These are phyloP conservation scores for Dothideomycetes sp. DNA, from an alignment of 2,329 filamentous ascomycete species.

Conservation along the genomic window DNA sequence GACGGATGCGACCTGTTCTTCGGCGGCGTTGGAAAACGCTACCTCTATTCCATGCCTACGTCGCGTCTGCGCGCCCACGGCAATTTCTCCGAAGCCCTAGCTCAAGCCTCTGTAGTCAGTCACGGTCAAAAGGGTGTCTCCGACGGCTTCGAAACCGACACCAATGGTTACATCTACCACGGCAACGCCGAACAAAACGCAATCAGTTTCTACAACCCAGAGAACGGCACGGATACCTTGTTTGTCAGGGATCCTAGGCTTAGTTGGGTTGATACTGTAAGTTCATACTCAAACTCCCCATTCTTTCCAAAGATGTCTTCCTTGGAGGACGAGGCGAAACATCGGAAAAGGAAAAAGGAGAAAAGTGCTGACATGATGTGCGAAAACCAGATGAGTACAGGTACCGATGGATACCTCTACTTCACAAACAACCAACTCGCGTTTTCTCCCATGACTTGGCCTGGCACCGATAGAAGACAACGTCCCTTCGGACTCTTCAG, in stretches of 20 bases:
- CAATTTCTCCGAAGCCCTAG: constrained; percentile 33
- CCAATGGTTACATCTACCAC: constrained; percentile 40
- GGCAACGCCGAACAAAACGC: constrained; percentile 44
- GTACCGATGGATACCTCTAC: constrained; percentile 42
- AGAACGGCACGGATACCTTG: constrained; percentile 33
- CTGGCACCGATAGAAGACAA: constrained; percentile 34
- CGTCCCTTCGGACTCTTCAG: constrained; percentile 37
- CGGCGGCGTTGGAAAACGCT: constrained; percentile 35
- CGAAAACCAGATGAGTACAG: constrained; percentile 18
- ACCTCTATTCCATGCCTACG: constrained; percentile 39
- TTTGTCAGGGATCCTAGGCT: constrained; percentile 40
- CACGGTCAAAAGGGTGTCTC: constrained; percentile 41
- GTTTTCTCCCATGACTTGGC: constrained; percentile 28
- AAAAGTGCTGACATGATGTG: not conserved
- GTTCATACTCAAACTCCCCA: constrained; percentile 16
- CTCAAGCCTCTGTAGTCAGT: constrained; percentile 35
- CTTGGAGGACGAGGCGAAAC: not conserved
- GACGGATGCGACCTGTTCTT: constrained; percentile 42
- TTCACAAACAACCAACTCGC: constrained; percentile 45
- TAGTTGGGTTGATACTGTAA: constrained; percentile 41
- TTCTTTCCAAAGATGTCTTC: constrained; percentile 7
- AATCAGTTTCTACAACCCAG: constrained; percentile 38
- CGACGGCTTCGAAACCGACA: constrained; percentile 45
- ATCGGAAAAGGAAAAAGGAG: no score
- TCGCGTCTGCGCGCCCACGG: constrained; percentile 33